phyloP scores from a whole-genome alignment of 169 alveolate species.

The Plasmodium vivax region DNA sequence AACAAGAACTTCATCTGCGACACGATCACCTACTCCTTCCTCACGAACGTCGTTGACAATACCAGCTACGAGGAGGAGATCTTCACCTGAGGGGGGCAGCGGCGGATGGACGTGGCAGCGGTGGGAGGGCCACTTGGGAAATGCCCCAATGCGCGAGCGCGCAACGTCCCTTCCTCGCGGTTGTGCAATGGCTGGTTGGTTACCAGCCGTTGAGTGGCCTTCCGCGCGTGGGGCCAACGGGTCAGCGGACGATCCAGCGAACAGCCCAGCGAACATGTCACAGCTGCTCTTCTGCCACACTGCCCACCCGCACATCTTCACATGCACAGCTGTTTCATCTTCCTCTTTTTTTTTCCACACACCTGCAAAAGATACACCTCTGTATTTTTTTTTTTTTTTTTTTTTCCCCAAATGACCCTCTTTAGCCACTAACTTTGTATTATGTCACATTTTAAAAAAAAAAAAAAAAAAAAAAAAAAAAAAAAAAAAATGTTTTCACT shows the following conservation, averaged over 20 bases:
- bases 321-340: background rate
- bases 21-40: slow-evolving; percentile 54
- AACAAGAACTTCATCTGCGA: slow-evolving; percentile 70
- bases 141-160: background rate
- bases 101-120: background rate
- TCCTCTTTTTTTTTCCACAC: background rate
- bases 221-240: background rate
- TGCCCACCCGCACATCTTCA: background rate
- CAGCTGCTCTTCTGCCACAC: background rate
- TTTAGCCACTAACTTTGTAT: background rate
- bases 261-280: background rate
- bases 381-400: background rate
- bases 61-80: slow-evolving; percentile 60
- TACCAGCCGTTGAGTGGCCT: background rate
- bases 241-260: no score
- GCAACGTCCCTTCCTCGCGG: background rate
- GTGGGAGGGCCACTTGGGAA: background rate
- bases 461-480: background rate
- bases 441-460: background rate
- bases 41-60: slow-evolving; percentile 60
- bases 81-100: slow-evolving; percentile 8
- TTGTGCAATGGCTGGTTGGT: background rate
- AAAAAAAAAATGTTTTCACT: background rate
- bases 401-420: background rate
- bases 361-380: background rate